Base-by-base conservation (phyloP, 495 filamentous ascomycete species). In the Cercophora scortea region DNA sequence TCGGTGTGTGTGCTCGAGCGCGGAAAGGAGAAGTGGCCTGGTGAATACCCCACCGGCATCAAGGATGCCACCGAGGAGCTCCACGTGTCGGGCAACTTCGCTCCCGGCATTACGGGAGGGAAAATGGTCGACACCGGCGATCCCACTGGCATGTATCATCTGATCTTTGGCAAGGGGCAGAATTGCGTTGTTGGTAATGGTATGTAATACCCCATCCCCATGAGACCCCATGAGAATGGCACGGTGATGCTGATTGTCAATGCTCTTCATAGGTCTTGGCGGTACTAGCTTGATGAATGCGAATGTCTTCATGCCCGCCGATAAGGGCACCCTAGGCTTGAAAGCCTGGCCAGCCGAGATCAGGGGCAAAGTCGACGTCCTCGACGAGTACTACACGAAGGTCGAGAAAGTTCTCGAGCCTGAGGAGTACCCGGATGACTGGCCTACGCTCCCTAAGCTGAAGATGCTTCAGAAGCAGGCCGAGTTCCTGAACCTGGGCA, bases 141-240 rank as follows among this genome's bases (percentile, higher is more conserved):
- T 47, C 76, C 78, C 17, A 86, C 81, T 0, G 78, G 79, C 33
- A 70, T 87, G 57, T 87, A 79, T 60, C 82, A 86, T 61, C 55
- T 86, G 39, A 71, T 83, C 8, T 64, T 85, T 19, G 82, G 84
- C 5, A 77, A 82, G 46, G 80, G 82, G 17, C 84, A 86, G 56
- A 84, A 85, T 67, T 78, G 78, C 0, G 76, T 87, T 52, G 76
- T 84, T 44, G 78, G 75, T 41, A 85, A 85, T 69, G 82, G 83
- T 81, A 61, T 48, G 69, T 65, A 40, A 35, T 42, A 25, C 10
- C 10, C 18, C 17, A 3, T 19, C 16, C 16, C 42, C 51, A 8
- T 8, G 18, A 49, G 13, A 11, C 9, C 1, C 19, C 15, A 41
- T 17, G 7, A 33, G 15, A 49, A 19, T 18, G 11, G 18, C 36